Percentiles rank a stretch among this genome's conserved stretches.
Evolutionary conservation across 768 basidiomycete species (phyloP).

Genomic region (Mycena epipterygia): DNA sequence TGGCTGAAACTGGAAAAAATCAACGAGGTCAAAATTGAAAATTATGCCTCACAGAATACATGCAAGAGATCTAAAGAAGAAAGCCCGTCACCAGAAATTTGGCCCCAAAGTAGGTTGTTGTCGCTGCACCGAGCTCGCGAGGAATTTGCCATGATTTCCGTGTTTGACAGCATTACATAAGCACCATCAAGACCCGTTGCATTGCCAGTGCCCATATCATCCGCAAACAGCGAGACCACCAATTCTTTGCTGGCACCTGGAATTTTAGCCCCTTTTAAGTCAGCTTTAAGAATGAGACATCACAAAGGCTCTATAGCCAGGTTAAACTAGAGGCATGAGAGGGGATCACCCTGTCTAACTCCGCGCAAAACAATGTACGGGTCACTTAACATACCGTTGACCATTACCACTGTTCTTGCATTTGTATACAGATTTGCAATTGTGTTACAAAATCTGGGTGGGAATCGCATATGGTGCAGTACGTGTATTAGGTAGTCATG

Average conservation of each 20-base stretch:
- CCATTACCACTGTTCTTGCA: slow-evolving; percentile 14
- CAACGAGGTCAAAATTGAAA: too few relatives aligned
- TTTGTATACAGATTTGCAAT: slow-evolving; percentile 37
- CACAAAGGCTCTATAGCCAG: slow-evolving; percentile 58
- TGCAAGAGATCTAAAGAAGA: too few relatives aligned
- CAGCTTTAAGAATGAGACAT: slow-evolving; percentile 42
- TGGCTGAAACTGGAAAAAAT: too few relatives aligned
- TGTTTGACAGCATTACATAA: too few relatives aligned
- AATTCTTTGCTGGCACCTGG: slow-evolving; percentile 36
- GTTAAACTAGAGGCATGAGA: slow-evolving; percentile 56
- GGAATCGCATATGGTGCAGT: slow-evolving; percentile 13
- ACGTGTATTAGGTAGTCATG: slow-evolving; percentile 34
- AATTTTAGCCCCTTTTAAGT: slow-evolving; percentile 43
- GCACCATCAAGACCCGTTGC: too few relatives aligned
- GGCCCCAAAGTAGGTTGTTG: too few relatives aligned
- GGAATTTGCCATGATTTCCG: too few relatives aligned
- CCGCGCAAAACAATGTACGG: slow-evolving; percentile 31
- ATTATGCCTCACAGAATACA: too few relatives aligned
- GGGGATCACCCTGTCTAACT: slow-evolving; percentile 51
- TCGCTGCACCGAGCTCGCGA: too few relatives aligned
- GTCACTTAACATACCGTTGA: slow-evolving; percentile 34
- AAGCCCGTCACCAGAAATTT: too few relatives aligned
- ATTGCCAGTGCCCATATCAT: too few relatives aligned
- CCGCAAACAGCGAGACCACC: slow-evolving; percentile 53
- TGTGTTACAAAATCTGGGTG: slow-evolving; percentile 28